Base-by-base conservation (phyloP, 2,329 filamentous ascomycete species). In the Ceratocystis eucalypticola region DNA sequence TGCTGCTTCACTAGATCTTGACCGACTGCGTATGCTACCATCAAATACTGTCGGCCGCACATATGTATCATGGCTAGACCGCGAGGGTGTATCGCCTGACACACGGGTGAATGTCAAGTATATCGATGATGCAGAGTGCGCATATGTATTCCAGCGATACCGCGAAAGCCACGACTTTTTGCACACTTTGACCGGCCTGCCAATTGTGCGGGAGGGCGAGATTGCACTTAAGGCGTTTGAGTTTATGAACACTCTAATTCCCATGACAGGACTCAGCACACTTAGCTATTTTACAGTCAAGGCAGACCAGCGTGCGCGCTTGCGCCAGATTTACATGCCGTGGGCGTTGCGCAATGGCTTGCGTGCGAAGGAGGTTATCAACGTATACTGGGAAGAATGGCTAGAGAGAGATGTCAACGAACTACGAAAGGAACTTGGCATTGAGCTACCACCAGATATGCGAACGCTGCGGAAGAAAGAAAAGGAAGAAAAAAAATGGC, bases 111-210 rank as follows among this genome's bases (percentile, higher is more conserved):
- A 76, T 1, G 94, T 99, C 50, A 85, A 89, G 64, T 97, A 96
- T 77, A 91, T 99, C 69, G 92, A 97, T 75, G 87, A 97, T 73
- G 87, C 88, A 71, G 94, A 99, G 77, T 96, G 92, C 74, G 94
- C 94, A 45, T 99, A 97, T 78, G 94, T 97, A 20, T 95, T 99
- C 89, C 94, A 97, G 79, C 85, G 94, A 65, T 99, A 99, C 76
- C 86, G 94, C 69, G 94, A 99, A 77, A 96, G 89, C 70, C 94
- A 99, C 75, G 94, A 99, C 75, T 96, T 99, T 76, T 96, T 95
- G 78, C 94, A 99, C 75, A 93, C 94, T 0, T 80, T 99, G 64
- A 96, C 92, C 0, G 93, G 93, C 0, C 77, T 99, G 61, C 94
- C 94, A 0, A 84, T 95, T 53, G 88, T 96, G 69, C 83, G 91